Base-by-base conservation (phyloP, 139 green algal species). In the Tetraselmis striata region DNA sequence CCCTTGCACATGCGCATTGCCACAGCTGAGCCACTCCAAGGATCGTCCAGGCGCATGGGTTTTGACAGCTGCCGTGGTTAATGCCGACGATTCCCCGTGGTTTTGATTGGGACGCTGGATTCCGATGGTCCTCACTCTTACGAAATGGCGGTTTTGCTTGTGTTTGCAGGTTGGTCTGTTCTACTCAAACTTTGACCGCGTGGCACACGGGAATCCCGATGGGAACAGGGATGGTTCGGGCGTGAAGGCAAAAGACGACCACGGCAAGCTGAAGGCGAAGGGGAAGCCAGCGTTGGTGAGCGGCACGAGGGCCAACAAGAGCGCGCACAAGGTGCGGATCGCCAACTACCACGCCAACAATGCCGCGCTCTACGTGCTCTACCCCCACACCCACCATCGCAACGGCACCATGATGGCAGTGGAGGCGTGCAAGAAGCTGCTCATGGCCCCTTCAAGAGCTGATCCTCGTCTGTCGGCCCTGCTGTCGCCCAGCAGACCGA, bases 281-380 rank as follows among this genome's bases (percentile, higher is more conserved):
- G 74, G 23, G 74, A 18, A 18, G 22, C 2, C n/a, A 2, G 74
- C 23, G 74, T 18, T 29, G n/a, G 74, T 28, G 74, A 29, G 74
- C 26, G 74, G 74, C 22, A 77, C 74, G 23, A 2, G 74, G 5
- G 74, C 74, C 26, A 77, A 29, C 74, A 77, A 77, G 74, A 18
- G 26, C 74, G 74, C n/a, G 5, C 74, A 77, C 74, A 28, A 29
- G 25, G 74, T 28, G 74, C 74, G 74, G 23, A 29, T 77, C 26
- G 74, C 25, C 74, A 77, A 28, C 74, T 77, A 28, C 2, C 74
- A 77, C 74, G 26, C 26, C 74, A 77, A 77, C 74, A 77, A 77
- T 18, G 26, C 25, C 74, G 25, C 25, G 2, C 74, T 77, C 74
- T 77, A 77, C 74, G n/a, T 28, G 23, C 25, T 77, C 26, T 77